Base-by-base conservation (phyloP, 2,329 filamentous ascomycete genomes). In the Apiospora saccharicola region DNA sequence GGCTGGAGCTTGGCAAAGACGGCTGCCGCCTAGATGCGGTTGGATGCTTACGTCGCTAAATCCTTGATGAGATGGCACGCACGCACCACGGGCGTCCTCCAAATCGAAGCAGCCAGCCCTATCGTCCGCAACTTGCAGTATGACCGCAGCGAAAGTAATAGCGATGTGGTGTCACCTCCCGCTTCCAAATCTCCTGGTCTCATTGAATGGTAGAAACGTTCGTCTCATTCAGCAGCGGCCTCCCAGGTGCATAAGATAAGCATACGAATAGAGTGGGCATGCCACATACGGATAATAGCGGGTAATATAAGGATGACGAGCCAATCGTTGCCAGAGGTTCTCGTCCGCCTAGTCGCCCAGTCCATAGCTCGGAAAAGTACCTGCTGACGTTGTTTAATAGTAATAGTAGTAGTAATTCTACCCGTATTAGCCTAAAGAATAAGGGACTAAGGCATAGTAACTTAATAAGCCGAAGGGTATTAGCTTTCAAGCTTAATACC, bases 351-450 rank as follows among this genome's bases (percentile, higher is more conserved):
- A 49, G 46, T 30, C 53, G 46, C 22, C 46, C n/a, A 49, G 46
- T n/a, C 30, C 30, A 61, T 12, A n/a, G 37, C 6, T 61, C 47
- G 53, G 57, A 64, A 64, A 64, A 64, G 57, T 41, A 41, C 57
- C n/a, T 41, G 57, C 57, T 41, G 41, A 64, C 41, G 10, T 64
- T 41, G 8, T 41, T 41, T 13, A 34, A 14, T n/a, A n/a, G 34
- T 7, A 64, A 64, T 41, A 41, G 37, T 41, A 41, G 10, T 41
- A 41, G 37, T 7, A 41, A 41, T 10, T 41, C 41, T 64, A 34
- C 57, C 34, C 22, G 57, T 19, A 64, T 64, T 64, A 34, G 34
- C 57, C 57, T 64, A 41, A 6, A 64, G 57, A 64, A 41, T 12
- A 22, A 64, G 57, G 34, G 57, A 64, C 37, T 12, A 34, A 64